Conservation (phyloP, 78 protist species). For the Protostelium mycophagum region DNA sequence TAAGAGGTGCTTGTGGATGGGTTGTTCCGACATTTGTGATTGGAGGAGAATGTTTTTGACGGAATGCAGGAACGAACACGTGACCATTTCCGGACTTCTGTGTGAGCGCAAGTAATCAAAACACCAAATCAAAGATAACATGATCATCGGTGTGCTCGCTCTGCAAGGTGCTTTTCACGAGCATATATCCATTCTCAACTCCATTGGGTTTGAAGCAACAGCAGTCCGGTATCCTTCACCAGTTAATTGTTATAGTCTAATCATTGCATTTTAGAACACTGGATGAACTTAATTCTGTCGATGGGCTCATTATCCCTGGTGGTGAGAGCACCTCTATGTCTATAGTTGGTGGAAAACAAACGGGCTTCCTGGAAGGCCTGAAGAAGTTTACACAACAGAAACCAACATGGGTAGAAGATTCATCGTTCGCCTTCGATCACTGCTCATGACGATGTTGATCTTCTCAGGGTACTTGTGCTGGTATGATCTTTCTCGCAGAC, state of each 20-base stretch:
- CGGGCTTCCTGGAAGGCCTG: neutral
- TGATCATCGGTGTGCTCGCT: neutral
- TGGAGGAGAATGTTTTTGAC: too few species aligned
- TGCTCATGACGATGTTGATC: neutral
- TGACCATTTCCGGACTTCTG: too few species aligned
- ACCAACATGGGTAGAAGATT: neutral
- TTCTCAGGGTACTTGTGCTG: neutral
- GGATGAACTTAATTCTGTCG: neutral
- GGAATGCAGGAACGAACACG: too few species aligned
- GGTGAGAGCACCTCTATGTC: neutral
- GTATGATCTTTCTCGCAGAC: neutral
- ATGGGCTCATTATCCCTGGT: neutral
- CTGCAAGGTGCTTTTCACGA: neutral
- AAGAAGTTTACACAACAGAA: neutral
- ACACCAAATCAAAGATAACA: too few species aligned
- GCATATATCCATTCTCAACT: neutral
- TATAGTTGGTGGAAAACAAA: neutral
- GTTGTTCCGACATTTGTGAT: neutral
- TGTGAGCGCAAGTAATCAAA: too few species aligned
- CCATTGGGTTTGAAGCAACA: neutral
- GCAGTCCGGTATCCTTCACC: neutral
- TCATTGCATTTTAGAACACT: neutral
- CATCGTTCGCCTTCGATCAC: too few species aligned
- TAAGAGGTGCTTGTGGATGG: conserved; percentile 24
- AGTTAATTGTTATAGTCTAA: neutral